phyloP scores from a whole-genome alignment of 139 green algal species.

The Coccomyxa sp. region DNA sequence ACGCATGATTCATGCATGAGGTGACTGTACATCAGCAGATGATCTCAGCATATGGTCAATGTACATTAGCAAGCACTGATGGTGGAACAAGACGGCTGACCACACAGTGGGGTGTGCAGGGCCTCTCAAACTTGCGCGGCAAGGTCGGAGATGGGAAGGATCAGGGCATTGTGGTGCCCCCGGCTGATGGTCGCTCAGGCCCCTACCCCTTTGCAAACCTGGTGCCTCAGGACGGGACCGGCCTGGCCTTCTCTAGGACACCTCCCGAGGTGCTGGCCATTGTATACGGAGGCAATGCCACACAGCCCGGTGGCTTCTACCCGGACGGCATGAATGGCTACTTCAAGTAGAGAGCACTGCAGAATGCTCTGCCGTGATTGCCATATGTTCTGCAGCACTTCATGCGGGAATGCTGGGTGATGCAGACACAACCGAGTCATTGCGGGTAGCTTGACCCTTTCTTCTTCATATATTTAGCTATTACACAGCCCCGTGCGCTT shows the following conservation, averaged over 20 bases:
- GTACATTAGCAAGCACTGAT: too few species aligned
- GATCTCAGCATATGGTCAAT: too few species aligned
- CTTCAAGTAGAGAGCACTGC: background rate
- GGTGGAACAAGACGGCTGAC: too few species aligned
- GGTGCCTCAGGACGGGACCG: background rate
- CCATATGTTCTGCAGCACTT: too few species aligned
- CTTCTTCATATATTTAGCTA: too few species aligned
- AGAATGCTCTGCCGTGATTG: too few species aligned
- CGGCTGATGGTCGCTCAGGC: background rate
- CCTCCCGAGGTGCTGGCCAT: slow-evolving; percentile 31
- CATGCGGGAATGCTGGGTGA: too few species aligned
- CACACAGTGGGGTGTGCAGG: background rate
- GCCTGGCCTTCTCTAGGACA: slow-evolving; percentile 10
- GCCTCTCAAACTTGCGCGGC: slow-evolving; percentile 25
- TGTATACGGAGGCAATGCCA: slow-evolving; percentile 27
- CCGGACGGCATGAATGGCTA: slow-evolving; percentile 33
- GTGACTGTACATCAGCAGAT: too few species aligned
- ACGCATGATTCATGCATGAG: too few species aligned
- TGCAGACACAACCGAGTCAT: too few species aligned
- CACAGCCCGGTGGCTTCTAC: slow-evolving; percentile 33
- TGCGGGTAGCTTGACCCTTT: too few species aligned
- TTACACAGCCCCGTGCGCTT: too few species aligned
- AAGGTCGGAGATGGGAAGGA: slow-evolving; percentile 19
- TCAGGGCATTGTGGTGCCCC: background rate
- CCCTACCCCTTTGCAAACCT: background rate